A percentile compares a stretch with the other conserved stretches of the same genome.
phyloP scores from a whole-genome alignment of 2,329 filamentous ascomycete genomes.

The Sordariomycetes sp. region DNA sequence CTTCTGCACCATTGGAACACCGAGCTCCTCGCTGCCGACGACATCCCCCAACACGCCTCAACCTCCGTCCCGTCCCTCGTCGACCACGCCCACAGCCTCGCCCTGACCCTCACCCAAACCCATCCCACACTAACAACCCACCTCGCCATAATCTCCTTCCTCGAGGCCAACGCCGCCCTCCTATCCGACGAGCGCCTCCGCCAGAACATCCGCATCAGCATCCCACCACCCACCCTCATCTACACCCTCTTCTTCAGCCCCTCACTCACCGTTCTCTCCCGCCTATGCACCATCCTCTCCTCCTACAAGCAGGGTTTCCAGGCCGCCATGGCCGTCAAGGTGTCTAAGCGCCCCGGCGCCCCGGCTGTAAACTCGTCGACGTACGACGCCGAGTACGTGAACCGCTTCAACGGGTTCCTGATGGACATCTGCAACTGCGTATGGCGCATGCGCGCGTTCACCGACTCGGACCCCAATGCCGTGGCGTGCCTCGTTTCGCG shows the following conservation, averaged over 20 bases:
- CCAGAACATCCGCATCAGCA: constrained; percentile 49
- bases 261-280: constrained; percentile 53
- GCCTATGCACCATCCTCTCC: constrained; percentile 59
- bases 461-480: constrained; percentile 50
- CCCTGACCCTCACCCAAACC: constrained; percentile 49
- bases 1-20: constrained; percentile 53
- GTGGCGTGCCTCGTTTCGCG: constrained; percentile 40
- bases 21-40: constrained; percentile 27
- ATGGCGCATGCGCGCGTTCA: constrained; percentile 67
- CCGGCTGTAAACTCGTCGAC: constrained; percentile 21
- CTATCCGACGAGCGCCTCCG: constrained; percentile 40
- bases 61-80: constrained; percentile 29
- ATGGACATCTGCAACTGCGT: constrained; percentile 82
- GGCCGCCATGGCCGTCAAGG: constrained; percentile 33
- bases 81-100: constrained; percentile 41
- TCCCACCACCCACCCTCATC: constrained; percentile 57
- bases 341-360: constrained; percentile 14
- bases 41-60: constrained; percentile 22
- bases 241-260: constrained; percentile 61
- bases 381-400: constrained; percentile 51
- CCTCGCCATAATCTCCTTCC: constrained; percentile 59
- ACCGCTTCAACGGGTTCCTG: constrained; percentile 69
- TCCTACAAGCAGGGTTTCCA: constrained; percentile 68
- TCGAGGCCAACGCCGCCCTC: constrained; percentile 48
- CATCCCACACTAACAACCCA: constrained; percentile 28